Conservation (phyloP, 495 filamentous ascomycete genomes). For the Hypoxylon trugodes region DNA sequence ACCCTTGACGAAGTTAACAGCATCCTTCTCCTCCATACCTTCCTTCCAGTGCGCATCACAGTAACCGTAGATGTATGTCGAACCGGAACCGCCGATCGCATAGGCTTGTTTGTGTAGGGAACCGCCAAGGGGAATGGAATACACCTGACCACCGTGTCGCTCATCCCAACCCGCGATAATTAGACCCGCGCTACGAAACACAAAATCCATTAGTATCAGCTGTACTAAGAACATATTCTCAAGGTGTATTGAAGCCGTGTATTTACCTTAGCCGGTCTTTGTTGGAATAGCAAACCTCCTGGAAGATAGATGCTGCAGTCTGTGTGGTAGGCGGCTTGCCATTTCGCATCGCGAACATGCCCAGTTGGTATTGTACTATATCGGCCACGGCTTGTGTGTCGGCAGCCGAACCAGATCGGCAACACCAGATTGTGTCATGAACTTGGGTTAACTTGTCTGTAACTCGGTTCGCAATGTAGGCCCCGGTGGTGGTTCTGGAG, state of each 20-base stretch:
- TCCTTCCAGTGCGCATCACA: constrained; percentile 97
- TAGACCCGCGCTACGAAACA: constrained; percentile 78
- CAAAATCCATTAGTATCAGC: constrained; percentile 37
- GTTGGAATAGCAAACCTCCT: constrained; percentile 97
- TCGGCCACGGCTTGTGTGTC: constrained; percentile 98
- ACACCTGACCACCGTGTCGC: constrained; percentile 93
- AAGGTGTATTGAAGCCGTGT: neutral
- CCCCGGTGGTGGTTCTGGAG: constrained; percentile 96
- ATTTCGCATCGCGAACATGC: constrained; percentile 88
- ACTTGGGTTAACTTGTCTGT: constrained; percentile 99
- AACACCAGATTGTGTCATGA: constrained; percentile 99
- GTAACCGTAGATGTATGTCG: constrained; percentile 99
- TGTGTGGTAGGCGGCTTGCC: constrained; percentile 90
- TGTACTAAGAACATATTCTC: too few species aligned
- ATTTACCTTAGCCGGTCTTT: constrained; percentile 86
- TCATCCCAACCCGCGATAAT: constrained; percentile 97
- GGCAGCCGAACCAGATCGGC: constrained; percentile 92
- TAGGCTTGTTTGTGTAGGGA: constrained; percentile 98
- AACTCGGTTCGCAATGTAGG: constrained; percentile 98
- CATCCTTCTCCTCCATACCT: constrained; percentile 91
- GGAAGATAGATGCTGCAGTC: constrained; percentile 92
- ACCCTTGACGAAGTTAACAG: constrained; percentile 91
- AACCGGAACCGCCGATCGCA: constrained; percentile 94
- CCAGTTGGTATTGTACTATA: constrained; percentile 95
- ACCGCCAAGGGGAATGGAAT: constrained; percentile 94